These are phyloP conservation scores for Cladosporium sp. DNA, from an alignment of 2,329 filamentous ascomycete genomes.

Conservation along the genomic window DNA sequence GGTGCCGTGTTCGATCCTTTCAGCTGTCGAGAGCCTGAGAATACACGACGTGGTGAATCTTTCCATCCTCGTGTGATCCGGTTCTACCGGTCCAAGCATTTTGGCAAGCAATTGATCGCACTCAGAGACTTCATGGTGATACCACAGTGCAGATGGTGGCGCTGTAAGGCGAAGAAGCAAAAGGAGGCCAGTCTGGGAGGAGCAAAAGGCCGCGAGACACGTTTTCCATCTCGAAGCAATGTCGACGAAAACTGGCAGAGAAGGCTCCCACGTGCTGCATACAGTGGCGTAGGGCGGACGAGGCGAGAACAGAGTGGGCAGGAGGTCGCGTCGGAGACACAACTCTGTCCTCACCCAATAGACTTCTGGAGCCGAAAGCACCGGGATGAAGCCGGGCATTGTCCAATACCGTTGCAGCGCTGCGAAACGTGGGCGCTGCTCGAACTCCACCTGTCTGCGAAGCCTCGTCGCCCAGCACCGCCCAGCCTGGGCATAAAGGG, in stretches of 20 bases:
- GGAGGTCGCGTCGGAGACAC: background rate
- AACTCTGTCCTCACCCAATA: background rate
- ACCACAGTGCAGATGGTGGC: conserved; percentile 11
- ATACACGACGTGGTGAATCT: background rate
- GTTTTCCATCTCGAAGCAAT: background rate
- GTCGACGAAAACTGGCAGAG: conserved; percentile 1
- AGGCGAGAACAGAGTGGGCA: conserved; percentile 4
- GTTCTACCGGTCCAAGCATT: background rate
- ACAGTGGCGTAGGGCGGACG: background rate
- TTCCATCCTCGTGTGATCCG: background rate
- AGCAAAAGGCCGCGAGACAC: conserved; percentile 7
- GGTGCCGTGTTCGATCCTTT: background rate
- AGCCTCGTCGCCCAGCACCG: conserved; percentile 2
- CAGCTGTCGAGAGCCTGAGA: background rate
- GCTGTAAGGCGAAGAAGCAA: background rate
- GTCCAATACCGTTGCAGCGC: background rate
- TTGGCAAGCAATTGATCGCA: background rate
- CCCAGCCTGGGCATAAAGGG: conserved; percentile 4
- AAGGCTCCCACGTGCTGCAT: background rate
- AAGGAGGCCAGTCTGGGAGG: background rate
- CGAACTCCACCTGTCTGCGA: background rate
- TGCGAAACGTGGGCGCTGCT: background rate
- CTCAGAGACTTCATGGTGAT: background rate
- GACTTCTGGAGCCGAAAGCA: background rate
- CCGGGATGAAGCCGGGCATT: background rate